phyloP scores from a whole-genome alignment of 2,329 filamentous ascomycete genomes.

The Pseudophaeomoniella oleicola region DNA sequence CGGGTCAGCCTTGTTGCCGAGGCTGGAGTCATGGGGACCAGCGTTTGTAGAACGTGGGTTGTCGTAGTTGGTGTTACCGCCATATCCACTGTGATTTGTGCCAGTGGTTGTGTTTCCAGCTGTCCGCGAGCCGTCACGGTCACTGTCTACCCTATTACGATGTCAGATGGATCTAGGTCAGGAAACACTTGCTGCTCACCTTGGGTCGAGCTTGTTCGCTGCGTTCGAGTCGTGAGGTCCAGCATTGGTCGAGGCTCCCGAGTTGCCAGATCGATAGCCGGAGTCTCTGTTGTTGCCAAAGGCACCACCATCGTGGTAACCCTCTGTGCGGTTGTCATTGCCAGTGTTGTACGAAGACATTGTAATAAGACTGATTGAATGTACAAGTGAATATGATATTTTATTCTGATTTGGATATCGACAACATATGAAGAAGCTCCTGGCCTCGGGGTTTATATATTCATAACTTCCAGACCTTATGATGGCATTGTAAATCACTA shows the following conservation, averaged over 20 bases:
- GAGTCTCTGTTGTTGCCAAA: background rate
- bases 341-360: background rate
- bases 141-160: background rate
- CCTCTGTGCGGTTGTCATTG: background rate
- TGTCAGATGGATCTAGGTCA: background rate
- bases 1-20: slow-evolving; percentile 15
- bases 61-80: background rate
- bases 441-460: too few relatives aligned
- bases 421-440: too few relatives aligned
- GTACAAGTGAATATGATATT: too few relatives aligned
- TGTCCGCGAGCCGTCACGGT: too few relatives aligned
- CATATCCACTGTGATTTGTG: background rate
- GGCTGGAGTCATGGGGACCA: slow-evolving; percentile 10
- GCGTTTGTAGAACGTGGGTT: slow-evolving; percentile 3
- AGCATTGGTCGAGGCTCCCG: slow-evolving; percentile 3
- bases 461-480: too few relatives aligned
- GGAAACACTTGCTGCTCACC: background rate
- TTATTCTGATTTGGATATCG: too few relatives aligned
- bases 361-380: too few relatives aligned
- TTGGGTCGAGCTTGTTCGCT: slow-evolving; percentile 25
- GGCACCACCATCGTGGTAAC: background rate
- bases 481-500: too few relatives aligned
- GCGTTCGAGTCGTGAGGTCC: slow-evolving; percentile 30
- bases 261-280: background rate
- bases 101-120: background rate